Percentiles rank a stretch among this genome's conserved stretches.
Evolutionary conservation across 2,329 filamentous ascomycete genomes (phyloP).

Genomic region (Exophiala sideris): DNA sequence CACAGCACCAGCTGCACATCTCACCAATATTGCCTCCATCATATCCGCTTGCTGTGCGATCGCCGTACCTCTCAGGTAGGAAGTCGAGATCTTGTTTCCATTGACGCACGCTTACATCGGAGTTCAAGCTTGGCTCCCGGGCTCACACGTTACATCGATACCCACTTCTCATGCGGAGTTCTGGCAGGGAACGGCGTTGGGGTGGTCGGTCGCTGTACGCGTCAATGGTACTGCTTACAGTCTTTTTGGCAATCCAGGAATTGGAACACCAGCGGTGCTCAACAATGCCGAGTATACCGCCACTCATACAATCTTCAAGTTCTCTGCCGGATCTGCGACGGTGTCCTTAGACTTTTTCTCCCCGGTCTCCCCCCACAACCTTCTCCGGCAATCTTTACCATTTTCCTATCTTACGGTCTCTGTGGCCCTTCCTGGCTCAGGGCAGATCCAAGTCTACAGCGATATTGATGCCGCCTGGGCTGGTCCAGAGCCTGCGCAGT

Average conservation of each 20-base stretch:
- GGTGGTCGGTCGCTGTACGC: slow-evolving; percentile 43
- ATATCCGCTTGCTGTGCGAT: slow-evolving; percentile 44
- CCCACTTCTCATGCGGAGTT: slow-evolving; percentile 42
- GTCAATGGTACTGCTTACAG: slow-evolving; percentile 42
- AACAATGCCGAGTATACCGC: slow-evolving; percentile 39
- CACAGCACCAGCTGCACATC: not conserved
- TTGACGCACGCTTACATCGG: not conserved
- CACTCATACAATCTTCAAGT: slow-evolving; percentile 41
- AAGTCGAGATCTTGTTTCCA: not conserved
- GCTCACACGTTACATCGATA: slow-evolving; percentile 36
- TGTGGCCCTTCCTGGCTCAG: slow-evolving; percentile 24
- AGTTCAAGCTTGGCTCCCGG: slow-evolving; percentile 40
- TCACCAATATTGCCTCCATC: slow-evolving; percentile 38
- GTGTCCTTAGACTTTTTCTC: slow-evolving; percentile 46
- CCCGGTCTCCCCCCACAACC: slow-evolving; percentile 42
- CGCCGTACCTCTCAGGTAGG: slow-evolving; percentile 40
- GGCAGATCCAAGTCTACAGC: slow-evolving; percentile 40
- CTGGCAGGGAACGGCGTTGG: slow-evolving; percentile 42
- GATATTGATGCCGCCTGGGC: slow-evolving; percentile 46
- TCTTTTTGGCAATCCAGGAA: slow-evolving; percentile 35
- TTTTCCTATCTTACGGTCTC: slow-evolving; percentile 44
- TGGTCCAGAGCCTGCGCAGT: slow-evolving; percentile 31
- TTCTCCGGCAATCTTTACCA: slow-evolving; percentile 43
- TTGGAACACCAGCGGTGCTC: slow-evolving; percentile 32
- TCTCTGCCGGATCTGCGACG: slow-evolving; percentile 36